A percentile compares a stretch with the other conserved stretches of the same genome.
phyloP scores from a whole-genome alignment of 2,329 filamentous ascomycete species.

The Aspergillus udagawae region DNA sequence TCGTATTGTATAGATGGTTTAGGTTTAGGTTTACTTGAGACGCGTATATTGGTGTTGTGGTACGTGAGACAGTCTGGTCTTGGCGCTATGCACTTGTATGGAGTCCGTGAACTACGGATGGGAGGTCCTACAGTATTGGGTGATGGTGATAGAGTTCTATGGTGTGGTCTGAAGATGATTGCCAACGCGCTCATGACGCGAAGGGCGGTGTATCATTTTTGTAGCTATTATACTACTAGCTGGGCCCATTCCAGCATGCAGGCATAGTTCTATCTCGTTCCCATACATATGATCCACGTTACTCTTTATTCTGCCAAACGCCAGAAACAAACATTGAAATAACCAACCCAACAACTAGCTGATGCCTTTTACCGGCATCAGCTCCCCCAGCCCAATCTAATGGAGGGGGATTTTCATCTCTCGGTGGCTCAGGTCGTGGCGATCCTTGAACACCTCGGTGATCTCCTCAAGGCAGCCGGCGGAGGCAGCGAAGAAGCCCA shows the following conservation, averaged over 20 bases:
- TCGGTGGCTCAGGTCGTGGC: slow-evolving; percentile 17
- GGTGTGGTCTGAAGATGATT: too few relatives aligned
- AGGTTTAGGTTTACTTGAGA: neutral
- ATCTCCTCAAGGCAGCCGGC: slow-evolving; percentile 59
- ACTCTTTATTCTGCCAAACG: neutral
- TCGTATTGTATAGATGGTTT: neutral
- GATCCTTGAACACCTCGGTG: slow-evolving; percentile 19
- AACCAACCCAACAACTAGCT: neutral
- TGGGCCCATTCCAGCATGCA: neutral
- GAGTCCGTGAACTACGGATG: too few relatives aligned
- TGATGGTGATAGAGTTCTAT: too few relatives aligned
- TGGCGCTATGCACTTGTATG: neutral
- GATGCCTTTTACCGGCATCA: slow-evolving; percentile 3
- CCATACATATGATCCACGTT: neutral
- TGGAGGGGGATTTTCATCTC: slow-evolving; percentile 2
- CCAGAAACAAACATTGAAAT: neutral
- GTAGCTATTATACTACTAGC: neutral
- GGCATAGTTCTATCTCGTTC: neutral
- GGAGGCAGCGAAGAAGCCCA: slow-evolving; percentile 79
- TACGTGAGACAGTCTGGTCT: too few relatives aligned
- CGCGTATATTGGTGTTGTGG: neutral
- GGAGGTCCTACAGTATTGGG: too few relatives aligned
- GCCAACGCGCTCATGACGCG: neutral
- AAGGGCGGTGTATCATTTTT: neutral
- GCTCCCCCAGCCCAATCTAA: neutral